Conservation (phyloP, 164 flowering plant genomes). For the Taxillus chinensis region DNA sequence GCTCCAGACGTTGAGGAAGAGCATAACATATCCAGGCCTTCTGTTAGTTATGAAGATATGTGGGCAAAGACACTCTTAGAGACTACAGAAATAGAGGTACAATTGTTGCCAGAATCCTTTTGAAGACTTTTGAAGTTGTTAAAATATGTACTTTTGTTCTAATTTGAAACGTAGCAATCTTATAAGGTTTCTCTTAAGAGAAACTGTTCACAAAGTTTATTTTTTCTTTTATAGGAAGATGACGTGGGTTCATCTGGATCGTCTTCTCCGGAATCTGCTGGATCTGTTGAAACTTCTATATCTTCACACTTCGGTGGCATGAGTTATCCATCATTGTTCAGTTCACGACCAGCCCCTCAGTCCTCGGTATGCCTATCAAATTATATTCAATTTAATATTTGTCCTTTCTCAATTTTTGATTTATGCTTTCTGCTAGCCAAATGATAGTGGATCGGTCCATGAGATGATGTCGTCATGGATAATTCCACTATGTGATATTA, state of each 20-base stretch:
- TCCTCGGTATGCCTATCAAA: conserved; percentile 29
- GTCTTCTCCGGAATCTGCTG: conserved; percentile 89
- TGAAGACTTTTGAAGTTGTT: neutral
- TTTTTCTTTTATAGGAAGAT: conserved; percentile 54
- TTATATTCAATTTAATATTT: too few species aligned
- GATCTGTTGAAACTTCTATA: conserved; percentile 95
- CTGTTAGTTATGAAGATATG: conserved; percentile 95
- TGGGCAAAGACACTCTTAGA: conserved; percentile 98
- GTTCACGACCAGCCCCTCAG: conserved; percentile 70
- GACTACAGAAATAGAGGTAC: conserved; percentile 74
- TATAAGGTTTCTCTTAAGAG: neutral
- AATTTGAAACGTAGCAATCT: neutral
- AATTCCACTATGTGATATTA: too few species aligned
- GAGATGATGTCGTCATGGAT: too few species aligned
- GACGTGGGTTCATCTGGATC: conserved; percentile 90
- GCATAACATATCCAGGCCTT: conserved; percentile 64
- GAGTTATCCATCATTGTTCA: conserved; percentile 93
- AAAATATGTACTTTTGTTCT: neutral
- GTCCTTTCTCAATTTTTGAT: too few species aligned
- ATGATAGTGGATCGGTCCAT: too few species aligned
- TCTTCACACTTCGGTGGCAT: conserved; percentile 98
- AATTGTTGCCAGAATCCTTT: conserved; percentile 5
- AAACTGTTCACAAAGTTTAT: neutral
- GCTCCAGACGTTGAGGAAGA: conserved; percentile 99
- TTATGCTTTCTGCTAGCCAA: too few species aligned